Base-by-base conservation (phyloP, 352 stramenopile species). In the Pythium brassicae region DNA sequence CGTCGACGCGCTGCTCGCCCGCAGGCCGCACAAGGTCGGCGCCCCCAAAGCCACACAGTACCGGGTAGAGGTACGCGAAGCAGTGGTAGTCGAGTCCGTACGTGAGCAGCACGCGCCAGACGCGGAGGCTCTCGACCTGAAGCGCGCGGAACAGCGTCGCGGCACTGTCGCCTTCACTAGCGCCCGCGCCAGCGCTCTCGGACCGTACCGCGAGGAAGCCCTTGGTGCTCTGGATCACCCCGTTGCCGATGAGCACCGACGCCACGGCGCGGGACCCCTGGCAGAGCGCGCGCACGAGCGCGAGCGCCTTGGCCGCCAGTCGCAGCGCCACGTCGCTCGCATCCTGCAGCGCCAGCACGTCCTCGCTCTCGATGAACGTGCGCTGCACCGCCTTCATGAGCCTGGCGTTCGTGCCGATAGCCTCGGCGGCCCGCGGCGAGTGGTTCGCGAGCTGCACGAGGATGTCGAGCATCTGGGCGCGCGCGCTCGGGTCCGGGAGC, bases 71-170 rank as follows among this genome's bases (percentile, higher is more conserved):
- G 53, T 90, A 90, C 26, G 69, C 68, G 26, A 90, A 83, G 22
- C 79, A 86, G 58, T 86, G 75, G 32, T 86, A 83, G 46, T 90
- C 79, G 11, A 90, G 59, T 9, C 69, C 69, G 55, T 88, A 90
- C n/a, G 65, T 61, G 1, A 90, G 66, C 0, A 86, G 72, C 50
- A 86, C 62, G 20, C 77, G 73, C 79, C 79, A 90, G 25, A 88
- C 71, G 0, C 76, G 74, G 17, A 88, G 57, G 22, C 73, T 83
- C 51, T 87, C 75, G 14, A 76, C 45, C 63, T 87, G 77, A 27
- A 86, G 62, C 46, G 59, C 50, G 23, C 29, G 45, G 57, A 78
- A 69, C 27, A 80, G 20, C 9, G 34, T 46, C 19, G 49, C 63
- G 29, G n/a, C 46, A 62, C 22, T 45, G 40, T 22, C 19, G 6